phyloP scores from a whole-genome alignment of 2,329 filamentous ascomycete genomes.

The Colletotrichum liaoningense region DNA sequence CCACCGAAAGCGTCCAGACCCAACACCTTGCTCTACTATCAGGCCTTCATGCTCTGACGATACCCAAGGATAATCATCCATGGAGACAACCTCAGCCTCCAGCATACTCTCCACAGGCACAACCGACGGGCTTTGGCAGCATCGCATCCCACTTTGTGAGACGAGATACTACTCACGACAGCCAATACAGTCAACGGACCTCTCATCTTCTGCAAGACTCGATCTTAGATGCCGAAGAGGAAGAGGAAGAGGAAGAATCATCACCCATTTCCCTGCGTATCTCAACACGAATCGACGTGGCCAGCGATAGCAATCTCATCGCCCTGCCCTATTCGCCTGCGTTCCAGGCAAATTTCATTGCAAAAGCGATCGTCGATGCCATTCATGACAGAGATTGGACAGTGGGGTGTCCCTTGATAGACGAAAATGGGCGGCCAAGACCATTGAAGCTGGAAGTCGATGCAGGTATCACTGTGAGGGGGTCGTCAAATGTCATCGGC shows the following conservation, averaged over 20 bases:
- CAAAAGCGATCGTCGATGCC: conserved; percentile 56
- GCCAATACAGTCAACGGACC: neutral
- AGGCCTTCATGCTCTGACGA: neutral
- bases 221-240: neutral
- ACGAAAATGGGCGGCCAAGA: conserved; percentile 55
- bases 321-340: conserved; percentile 53
- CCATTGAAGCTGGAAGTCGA: conserved; percentile 56
- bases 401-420: conserved; percentile 58
- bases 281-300: conserved; percentile 59
- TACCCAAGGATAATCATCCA: conserved; percentile 9
- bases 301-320: conserved; percentile 61
- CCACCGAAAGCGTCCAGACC: neutral
- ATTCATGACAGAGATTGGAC: conserved; percentile 52
- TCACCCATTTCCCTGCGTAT: conserved; percentile 60
- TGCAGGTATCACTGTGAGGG: conserved; percentile 58
- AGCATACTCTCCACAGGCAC: conserved; percentile 31
- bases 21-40: neutral
- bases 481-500: conserved; percentile 57
- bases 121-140: conserved; percentile 71
- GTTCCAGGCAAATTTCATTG: conserved; percentile 54
- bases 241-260: conserved; percentile 37
- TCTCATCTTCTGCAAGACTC: neutral
- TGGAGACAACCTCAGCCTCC: conserved; percentile 27
- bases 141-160: conserved; percentile 60
- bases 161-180: neutral